Percentiles rank a stretch among this genome's conserved stretches.
phyloP scores from a whole-genome alignment of 495 filamentous ascomycete genomes.

The Aspergillus asperescens region DNA sequence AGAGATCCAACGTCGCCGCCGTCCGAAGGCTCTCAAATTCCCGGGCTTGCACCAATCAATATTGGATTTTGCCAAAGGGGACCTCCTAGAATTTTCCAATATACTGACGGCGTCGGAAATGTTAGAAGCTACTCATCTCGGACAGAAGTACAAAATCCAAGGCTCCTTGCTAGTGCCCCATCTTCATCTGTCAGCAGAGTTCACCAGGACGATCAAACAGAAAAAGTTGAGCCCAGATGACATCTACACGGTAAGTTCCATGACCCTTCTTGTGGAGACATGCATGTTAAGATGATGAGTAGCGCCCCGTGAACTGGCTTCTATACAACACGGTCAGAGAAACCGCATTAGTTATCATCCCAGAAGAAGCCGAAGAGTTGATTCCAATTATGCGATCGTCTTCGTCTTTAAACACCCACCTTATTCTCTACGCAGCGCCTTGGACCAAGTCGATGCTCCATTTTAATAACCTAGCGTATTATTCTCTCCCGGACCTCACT shows the following conservation, averaged over 20 bases:
- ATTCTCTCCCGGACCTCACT: slow-evolving; percentile 43
- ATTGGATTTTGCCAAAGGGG: slow-evolving; percentile 33
- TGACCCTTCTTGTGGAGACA: no score
- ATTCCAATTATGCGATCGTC: slow-evolving; percentile 33
- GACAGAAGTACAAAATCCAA: slow-evolving; percentile 30
- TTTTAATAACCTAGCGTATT: slow-evolving; percentile 47
- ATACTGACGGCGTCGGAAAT: slow-evolving; percentile 25
- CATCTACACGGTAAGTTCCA: slow-evolving; percentile 34
- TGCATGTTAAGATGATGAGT: no score
- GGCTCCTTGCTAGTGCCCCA: slow-evolving; percentile 14
- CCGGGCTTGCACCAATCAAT: slow-evolving; percentile 34
- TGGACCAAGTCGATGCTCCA: slow-evolving; percentile 48
- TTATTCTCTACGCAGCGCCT: slow-evolving; percentile 50
- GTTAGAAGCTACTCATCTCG: slow-evolving; percentile 28
- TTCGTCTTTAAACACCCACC: slow-evolving; percentile 19
- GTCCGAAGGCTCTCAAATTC: slow-evolving; percentile 33
- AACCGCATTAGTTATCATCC: slow-evolving; percentile 47
- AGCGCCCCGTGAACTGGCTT: slow-evolving; percentile 50
- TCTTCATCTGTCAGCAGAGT: slow-evolving; percentile 39
- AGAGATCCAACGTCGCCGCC: slow-evolving; percentile 31
- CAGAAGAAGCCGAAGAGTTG: slow-evolving; percentile 50
- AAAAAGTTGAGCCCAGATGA: slow-evolving; percentile 22
- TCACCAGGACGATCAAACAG: slow-evolving; percentile 30
- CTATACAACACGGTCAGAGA: slow-evolving; percentile 31
- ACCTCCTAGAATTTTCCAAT: slow-evolving; percentile 23